Percentiles rank a stretch among this genome's conserved stretches.
These are phyloP conservation scores for Pestalotiopsis fici DNA, from an alignment of 2,329 filamentous ascomycete species.

Conservation along the genomic window DNA sequence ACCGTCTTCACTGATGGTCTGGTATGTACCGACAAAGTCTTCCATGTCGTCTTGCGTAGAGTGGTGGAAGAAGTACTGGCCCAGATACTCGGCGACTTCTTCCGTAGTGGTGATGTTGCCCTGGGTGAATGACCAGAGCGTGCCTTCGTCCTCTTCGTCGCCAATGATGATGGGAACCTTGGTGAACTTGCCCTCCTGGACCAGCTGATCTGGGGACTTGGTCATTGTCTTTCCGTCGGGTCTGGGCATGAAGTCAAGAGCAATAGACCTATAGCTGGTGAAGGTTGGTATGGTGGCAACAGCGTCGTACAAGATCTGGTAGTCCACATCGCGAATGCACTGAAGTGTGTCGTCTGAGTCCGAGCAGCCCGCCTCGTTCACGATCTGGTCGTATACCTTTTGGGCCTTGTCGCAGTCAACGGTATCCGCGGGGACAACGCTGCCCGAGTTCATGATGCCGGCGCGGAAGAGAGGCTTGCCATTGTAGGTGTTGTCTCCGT, in stretches of 20 bases:
- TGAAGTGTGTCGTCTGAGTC: conserved; percentile 56
- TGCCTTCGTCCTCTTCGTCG: conserved; percentile 80
- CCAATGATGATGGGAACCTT: conserved; percentile 67
- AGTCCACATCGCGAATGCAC: conserved; percentile 65
- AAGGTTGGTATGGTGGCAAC: conserved; percentile 70
- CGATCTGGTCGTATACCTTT: conserved; percentile 58
- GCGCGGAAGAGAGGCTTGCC: conserved; percentile 73
- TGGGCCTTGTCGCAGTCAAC: not conserved
- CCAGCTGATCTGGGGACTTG: conserved; percentile 62
- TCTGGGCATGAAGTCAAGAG: conserved; percentile 72
- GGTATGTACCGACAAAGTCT: conserved; percentile 63
- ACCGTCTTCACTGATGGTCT: conserved; percentile 54
- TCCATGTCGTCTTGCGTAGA: conserved; percentile 54
- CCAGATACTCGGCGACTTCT: conserved; percentile 64
- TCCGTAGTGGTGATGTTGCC: conserved; percentile 64
- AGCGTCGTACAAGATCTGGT: conserved; percentile 59
- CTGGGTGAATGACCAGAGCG: conserved; percentile 71
- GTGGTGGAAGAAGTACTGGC: conserved; percentile 57
- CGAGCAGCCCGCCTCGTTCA: conserved; percentile 62
- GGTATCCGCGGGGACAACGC: not conserved
- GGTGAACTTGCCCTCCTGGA: conserved; percentile 52
- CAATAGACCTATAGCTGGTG: conserved; percentile 66
- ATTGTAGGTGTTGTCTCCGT: conserved; percentile 74
- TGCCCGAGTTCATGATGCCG: conserved; percentile 30
- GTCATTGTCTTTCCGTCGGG: conserved; percentile 67